phyloP scores from a whole-genome alignment of 2,329 filamentous ascomycete genomes.

The Talaromyces sp. region DNA sequence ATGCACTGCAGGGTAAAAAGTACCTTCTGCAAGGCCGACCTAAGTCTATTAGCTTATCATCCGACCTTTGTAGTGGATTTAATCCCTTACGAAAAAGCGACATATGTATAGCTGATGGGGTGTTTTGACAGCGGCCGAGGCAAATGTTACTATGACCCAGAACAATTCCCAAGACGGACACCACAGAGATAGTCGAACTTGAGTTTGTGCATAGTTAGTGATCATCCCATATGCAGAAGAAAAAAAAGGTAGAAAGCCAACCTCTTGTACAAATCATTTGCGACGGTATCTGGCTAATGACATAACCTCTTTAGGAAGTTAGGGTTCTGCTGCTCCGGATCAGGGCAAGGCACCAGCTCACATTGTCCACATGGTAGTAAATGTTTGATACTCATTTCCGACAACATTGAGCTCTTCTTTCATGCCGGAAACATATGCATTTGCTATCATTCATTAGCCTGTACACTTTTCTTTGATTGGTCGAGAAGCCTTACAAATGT shows the following conservation, averaged over 20 bases:
- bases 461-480: background rate
- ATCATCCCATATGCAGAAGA: slow-evolving; percentile 18
- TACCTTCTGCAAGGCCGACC: slow-evolving; percentile 8
- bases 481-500: background rate
- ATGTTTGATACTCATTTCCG: slow-evolving; percentile 25
- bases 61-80: slow-evolving; percentile 15
- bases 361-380: slow-evolving; percentile 23
- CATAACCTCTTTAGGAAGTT: slow-evolving; percentile 6
- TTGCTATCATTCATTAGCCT: background rate
- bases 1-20: slow-evolving; percentile 8
- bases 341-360: slow-evolving; percentile 13
- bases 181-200: slow-evolving; percentile 7
- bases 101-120: slow-evolving; percentile 30
- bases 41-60: background rate
- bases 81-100: slow-evolving; percentile 33
- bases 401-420: slow-evolving; percentile 28
- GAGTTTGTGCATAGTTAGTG: slow-evolving; percentile 8
- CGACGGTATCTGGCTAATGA: slow-evolving; percentile 18
- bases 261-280: slow-evolving; percentile 8
- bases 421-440: slow-evolving; percentile 40
- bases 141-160: slow-evolving; percentile 30
- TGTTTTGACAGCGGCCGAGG: slow-evolving; percentile 25
- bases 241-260: slow-evolving; percentile 9
- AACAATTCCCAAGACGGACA: slow-evolving; percentile 19
- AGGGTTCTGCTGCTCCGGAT: background rate